These are phyloP conservation scores for Candida parachauliodes DNA, from an alignment of 805 yeast species.

Conservation along the genomic window DNA sequence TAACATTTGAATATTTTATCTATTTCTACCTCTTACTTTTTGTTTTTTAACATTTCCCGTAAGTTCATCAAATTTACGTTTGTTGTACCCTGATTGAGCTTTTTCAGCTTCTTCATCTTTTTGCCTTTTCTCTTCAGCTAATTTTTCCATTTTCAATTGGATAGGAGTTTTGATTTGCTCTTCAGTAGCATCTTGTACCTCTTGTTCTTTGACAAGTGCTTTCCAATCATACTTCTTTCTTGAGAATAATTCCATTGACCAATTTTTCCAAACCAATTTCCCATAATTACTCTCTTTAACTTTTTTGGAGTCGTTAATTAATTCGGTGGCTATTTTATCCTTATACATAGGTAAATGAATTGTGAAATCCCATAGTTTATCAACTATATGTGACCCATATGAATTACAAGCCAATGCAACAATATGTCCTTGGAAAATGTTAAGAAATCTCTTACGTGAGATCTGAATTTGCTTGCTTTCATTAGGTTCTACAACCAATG, in stretches of 20 bases:
- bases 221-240: slow-evolving; percentile 86
- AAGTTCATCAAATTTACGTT: slow-evolving; percentile 17
- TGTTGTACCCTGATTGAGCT: slow-evolving; percentile 18
- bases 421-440: slow-evolving; percentile 52
- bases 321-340: slow-evolving; percentile 75
- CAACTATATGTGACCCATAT: slow-evolving; percentile 88
- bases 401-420: slow-evolving; percentile 74
- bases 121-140: slow-evolving; percentile 27
- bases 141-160: slow-evolving; percentile 38
- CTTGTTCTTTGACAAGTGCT: slow-evolving; percentile 47
- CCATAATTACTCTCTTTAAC: slow-evolving; percentile 89
- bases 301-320: slow-evolving; percentile 54
- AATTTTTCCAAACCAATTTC: slow-evolving; percentile 89
- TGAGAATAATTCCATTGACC: slow-evolving; percentile 78
- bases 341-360: slow-evolving; percentile 75
- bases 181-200: slow-evolving; percentile 19
- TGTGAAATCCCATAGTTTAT: slow-evolving; percentile 77
- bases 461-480: slow-evolving; percentile 46
- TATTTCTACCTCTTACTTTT: slow-evolving; percentile 18
- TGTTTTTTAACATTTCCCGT: slow-evolving; percentile 10
- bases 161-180: slow-evolving; percentile 33
- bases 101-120: slow-evolving; percentile 23
- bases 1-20: slow-evolving; percentile 2
- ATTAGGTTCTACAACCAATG: slow-evolving; percentile 40
- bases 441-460: slow-evolving; percentile 65